Evolutionary conservation across 148 eudicot genomes (phyloP).

Genomic region (Camellia sinensis): DNA sequence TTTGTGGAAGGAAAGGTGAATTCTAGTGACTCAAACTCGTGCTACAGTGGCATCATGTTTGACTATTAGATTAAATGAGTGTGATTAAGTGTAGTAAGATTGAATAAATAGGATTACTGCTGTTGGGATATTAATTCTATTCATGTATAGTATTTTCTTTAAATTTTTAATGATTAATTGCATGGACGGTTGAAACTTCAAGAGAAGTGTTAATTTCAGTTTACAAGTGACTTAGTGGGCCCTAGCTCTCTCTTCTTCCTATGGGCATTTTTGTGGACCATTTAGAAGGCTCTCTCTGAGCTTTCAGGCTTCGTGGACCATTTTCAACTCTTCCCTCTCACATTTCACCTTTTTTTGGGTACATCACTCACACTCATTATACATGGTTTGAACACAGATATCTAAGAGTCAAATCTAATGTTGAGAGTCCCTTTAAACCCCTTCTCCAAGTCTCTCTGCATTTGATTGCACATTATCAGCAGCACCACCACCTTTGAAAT

Average conservation of each 20-base stretch:
- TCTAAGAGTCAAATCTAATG: conserved; percentile 25
- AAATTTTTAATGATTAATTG: not conserved
- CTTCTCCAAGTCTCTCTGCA: conserved; percentile 21
- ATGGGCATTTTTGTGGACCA: not conserved
- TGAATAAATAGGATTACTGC: too few relatives aligned
- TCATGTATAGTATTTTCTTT: too few relatives aligned
- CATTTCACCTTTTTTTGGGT: conserved; percentile 1
- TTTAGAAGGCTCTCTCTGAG: not conserved
- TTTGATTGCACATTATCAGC: conserved; percentile 26
- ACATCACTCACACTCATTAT: conserved; percentile 20
- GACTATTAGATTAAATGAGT: too few relatives aligned
- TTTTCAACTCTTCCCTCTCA: conserved; percentile 1
- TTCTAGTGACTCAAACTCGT: too few relatives aligned
- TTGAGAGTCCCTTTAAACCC: conserved; percentile 17
- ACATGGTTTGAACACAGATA: conserved; percentile 32
- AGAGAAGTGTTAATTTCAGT: not conserved
- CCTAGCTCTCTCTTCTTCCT: not conserved
- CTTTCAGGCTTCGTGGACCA: conserved; percentile 3
- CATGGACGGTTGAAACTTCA: not conserved
- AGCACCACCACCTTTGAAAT: not conserved
- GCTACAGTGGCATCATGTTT: too few relatives aligned
- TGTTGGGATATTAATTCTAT: too few relatives aligned
- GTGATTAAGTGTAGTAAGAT: too few relatives aligned
- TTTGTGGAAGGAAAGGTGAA: too few relatives aligned
- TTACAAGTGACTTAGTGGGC: not conserved